phyloP scores from a whole-genome alignment of 306 rosid species.

The Pyrus bretschneideri region DNA sequence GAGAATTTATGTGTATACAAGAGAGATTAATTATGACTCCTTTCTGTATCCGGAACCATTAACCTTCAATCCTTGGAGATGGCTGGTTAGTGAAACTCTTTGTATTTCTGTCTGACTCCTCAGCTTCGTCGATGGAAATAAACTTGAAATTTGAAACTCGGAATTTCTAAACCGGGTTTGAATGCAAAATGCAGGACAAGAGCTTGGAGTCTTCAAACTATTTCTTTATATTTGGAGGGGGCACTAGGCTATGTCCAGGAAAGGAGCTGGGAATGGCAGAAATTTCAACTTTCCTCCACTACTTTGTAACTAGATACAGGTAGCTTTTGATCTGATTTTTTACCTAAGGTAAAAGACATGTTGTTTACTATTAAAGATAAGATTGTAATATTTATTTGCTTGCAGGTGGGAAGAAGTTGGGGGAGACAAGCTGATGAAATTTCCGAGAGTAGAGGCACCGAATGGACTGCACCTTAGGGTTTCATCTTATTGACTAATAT shows the following conservation, averaged over 20 bases:
- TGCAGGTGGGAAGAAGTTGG: constrained; percentile 99
- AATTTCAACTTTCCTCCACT: constrained; percentile 80
- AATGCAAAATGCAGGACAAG: constrained; percentile 49
- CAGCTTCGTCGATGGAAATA: background rate
- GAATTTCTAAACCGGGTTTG: background rate
- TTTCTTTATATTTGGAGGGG: constrained; percentile 86
- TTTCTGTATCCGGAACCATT: constrained; percentile 76
- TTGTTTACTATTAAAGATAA: background rate
- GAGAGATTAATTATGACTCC: constrained; percentile 79
- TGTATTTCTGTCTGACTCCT: background rate
- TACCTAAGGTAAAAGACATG: background rate
- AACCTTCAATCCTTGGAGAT: constrained; percentile 91
- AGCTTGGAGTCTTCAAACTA: constrained; percentile 48
- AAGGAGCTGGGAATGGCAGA: constrained; percentile 88
- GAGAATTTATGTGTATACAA: constrained; percentile 91
- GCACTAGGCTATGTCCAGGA: constrained; percentile 88
- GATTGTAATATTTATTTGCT: background rate
- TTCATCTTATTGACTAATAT: constrained; percentile 44
- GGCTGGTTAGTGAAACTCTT: constrained; percentile 60
- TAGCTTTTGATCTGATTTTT: background rate
- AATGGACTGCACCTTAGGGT: constrained; percentile 87
- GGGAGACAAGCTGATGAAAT: constrained; percentile 80
- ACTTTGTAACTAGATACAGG: constrained; percentile 95
- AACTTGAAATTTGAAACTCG: too few species aligned
- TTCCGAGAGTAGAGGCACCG: constrained; percentile 96